Evolutionary conservation across 306 rosid species (phyloP).

Genomic region (Biancaea sappan): DNA sequence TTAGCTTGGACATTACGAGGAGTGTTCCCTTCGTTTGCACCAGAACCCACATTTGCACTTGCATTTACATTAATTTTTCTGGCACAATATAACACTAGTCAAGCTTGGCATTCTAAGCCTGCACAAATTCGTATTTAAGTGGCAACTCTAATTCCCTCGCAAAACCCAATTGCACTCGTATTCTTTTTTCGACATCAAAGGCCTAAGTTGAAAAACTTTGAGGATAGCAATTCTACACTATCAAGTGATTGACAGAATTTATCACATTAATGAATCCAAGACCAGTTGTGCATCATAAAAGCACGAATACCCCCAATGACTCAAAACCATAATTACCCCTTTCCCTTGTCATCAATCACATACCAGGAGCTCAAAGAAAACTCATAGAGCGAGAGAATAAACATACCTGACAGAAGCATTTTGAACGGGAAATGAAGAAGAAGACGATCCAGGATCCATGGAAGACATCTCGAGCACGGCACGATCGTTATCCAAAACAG

Average conservation of each 20-base stretch:
- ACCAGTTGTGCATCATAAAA: background rate
- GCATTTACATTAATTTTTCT: slow-evolving; percentile 67
- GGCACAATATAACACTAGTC: slow-evolving; percentile 31
- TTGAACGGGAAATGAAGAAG: slow-evolving; percentile 50
- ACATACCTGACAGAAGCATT: slow-evolving; percentile 65
- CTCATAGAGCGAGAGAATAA: background rate
- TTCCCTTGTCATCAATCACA: background rate
- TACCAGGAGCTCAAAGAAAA: background rate
- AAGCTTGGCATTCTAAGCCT: background rate
- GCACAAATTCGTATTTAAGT: background rate
- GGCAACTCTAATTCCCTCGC: background rate
- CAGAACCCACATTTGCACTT: slow-evolving; percentile 47
- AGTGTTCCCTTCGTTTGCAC: slow-evolving; percentile 48
- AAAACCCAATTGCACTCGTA: slow-evolving; percentile 9
- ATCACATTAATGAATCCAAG: background rate
- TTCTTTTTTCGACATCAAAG: background rate
- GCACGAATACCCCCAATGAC: background rate
- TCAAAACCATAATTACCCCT: background rate
- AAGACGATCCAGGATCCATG: slow-evolving; percentile 82
- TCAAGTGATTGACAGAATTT: background rate
- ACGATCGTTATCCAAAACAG: slow-evolving; percentile 90
- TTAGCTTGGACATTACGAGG: slow-evolving; percentile 49
- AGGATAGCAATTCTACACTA: background rate
- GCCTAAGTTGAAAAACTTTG: background rate
- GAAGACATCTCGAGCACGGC: slow-evolving; percentile 98